Base-by-base conservation (phyloP, 139 green algal species). In the Micractinium conductrix region DNA sequence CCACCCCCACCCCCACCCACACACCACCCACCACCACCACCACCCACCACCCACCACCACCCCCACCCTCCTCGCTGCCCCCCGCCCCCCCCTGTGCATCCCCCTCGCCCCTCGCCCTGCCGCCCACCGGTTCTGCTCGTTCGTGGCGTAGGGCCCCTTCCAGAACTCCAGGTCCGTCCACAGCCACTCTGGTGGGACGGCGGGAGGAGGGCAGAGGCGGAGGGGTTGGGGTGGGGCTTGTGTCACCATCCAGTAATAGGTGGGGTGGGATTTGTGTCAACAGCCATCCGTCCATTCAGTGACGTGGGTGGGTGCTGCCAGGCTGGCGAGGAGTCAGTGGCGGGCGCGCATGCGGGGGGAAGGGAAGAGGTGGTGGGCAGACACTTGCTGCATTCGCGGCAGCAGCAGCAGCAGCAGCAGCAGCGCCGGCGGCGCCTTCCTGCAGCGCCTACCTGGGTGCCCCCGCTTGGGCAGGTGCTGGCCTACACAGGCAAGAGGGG, bases 91-190 rank as follows among this genome's bases (percentile, higher is more conserved):
- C n/a, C n/a, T n/a, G n/a, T n/a, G n/a, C n/a, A n/a, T n/a, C n/a
- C n/a, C n/a, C n/a, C n/a, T n/a, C n/a, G n/a, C n/a, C n/a, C n/a
- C n/a, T n/a, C n/a, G n/a, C n/a, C n/a, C n/a, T n/a, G n/a, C n/a
- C n/a, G 6, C 53, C 7, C 53, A 62, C 65, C 65, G 42, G 65
- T 72, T 33, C 65, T 72, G 65, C 65, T 72, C 12, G 17, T 44
- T 44, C n/a, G 17, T 72, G 33, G 65, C 65, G 28, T 40, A 72
- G 33, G 65, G 65, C 2, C 65, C 65, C 65, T 72, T 43, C 65
- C 65, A 72, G 33, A 72, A 72, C 65, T 72, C 65, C 33, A 44
- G 65, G 33, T 72, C 65, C n/a, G 35, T 40, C 65, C 65, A 72
- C 4, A 44, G 17, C n/a, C 28, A 16, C 1, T 72, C 65, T 72